Evolutionary conservation across 1,284 basidiomycete species (phyloP), one percentile per base, ranked within the genome.

Genomic region (Ganoderma leucocontextum): DNA sequence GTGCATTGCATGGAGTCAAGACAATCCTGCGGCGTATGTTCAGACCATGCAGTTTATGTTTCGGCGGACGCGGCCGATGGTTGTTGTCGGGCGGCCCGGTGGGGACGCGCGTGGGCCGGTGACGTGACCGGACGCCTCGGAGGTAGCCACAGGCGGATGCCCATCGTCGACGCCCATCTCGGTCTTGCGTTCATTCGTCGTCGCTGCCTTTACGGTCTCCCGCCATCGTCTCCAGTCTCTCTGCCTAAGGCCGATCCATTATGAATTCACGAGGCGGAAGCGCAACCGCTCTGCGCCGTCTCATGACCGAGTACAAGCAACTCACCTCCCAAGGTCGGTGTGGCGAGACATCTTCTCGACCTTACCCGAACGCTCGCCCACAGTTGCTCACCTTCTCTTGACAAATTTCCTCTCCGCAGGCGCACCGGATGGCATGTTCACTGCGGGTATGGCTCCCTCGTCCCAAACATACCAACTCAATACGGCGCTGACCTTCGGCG

Each of bases 281-380:
- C 72, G 81, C 90, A 49, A 93, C 92, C 10, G 93, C 93, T 29
- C 80, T 93, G 55, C 85, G 91, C 62, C 85, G 95, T 61, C 85
- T 97, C 67, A 96, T 97, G 95, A 97, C 93, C 15, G 95, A 98
- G 79, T 97, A 97, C 85, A 93, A 91, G 78, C 95, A 96, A 75
- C 87, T 98, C 75, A 95, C 88, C 0, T 83, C 89, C 0, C 84
- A 87, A 76, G 88, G 87, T 85, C 66, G 65, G 82, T 73, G 52
- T 55, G 38, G n/a, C 35, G 62, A 41, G 58, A 59, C 67, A 61
- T 33, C 53, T 36, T 62, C 62, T 59, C 42, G 49, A 41, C 38
- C 22, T 22, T 29, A 60, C 36, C 38, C 36, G 22, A 39, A 41
- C 38, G 19, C n/a, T 60, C n/a, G 6, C 58, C 22, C 36, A 29